Base-by-base conservation (phyloP, 805 yeast genomes). In the Blastobotrys chiropterorum region DNA sequence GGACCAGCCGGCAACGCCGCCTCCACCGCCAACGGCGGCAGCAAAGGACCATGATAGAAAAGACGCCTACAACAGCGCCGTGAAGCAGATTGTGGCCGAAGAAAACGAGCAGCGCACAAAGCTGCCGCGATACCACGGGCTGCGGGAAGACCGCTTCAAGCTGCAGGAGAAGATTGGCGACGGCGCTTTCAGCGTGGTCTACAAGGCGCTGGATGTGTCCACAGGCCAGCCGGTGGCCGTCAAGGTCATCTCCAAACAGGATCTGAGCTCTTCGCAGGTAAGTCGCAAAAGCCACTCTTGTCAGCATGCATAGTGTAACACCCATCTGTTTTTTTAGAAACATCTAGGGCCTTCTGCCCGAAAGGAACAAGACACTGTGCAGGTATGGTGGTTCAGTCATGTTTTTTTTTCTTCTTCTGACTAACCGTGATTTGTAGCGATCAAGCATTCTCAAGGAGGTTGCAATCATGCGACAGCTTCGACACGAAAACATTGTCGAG, bases 111-210 rank as follows among this genome's bases (percentile, higher is more conserved):
- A 63, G 39, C 52, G 60, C 42, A 51, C 60, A 3, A 57, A 61
- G 46, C 46, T 70, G 59, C 74, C 75, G 14, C 15, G 50, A 3
- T 73, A 70, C 50, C 67, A 69, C 15, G 77, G 75, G 3, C 57
- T 72, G 6, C 34, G 34, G 11, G 34, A 26, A 11, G 75, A 72
- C 49, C 52, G 63, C 26, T 72, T 62, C 56, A 48, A 48, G 40
- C 58, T 72, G 21, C 41, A 68, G n/a, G 69, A 69, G 51, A 72
- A 73, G 56, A 71, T 73, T 73, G 77, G 77, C 48, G 77, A 72
- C 63, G 98, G 98, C 6, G 97, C 97, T 0, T 90, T 92, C 65
- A 87, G 96, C 2, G 76, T 79, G 11, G 98, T 92, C 3, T 87
- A 82, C 71, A 82, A 78, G 63, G 95, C 95, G 0, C 63, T 72